A percentile compares a stretch with the other conserved stretches of the same genome.
Evolutionary conservation across 257 asterid species (phyloP).

Genomic region (Nicotiana sylvestris): DNA sequence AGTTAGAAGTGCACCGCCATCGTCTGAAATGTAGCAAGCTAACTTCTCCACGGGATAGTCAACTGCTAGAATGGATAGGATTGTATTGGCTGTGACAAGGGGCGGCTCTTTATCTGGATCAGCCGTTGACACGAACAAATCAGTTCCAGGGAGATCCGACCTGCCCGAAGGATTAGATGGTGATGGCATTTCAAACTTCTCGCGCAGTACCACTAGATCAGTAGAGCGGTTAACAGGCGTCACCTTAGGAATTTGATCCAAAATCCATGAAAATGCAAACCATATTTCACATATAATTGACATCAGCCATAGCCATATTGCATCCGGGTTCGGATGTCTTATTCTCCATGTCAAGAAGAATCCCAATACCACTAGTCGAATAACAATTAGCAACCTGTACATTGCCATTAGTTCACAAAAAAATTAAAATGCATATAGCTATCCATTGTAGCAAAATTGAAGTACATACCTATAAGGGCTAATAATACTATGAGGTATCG

Average conservation of each 20-base stretch:
- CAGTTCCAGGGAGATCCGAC: slow-evolving; percentile 38
- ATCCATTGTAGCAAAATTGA: neutral
- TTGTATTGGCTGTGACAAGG: slow-evolving; percentile 37
- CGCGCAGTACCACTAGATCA: slow-evolving; percentile 27
- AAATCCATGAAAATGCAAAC: slow-evolving; percentile 41
- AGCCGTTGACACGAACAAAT: slow-evolving; percentile 37
- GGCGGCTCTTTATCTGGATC: slow-evolving; percentile 45
- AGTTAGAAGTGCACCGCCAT: slow-evolving; percentile 40
- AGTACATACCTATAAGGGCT: slow-evolving; percentile 62
- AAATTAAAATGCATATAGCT: neutral
- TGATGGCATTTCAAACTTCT: slow-evolving; percentile 33
- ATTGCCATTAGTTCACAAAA: neutral
- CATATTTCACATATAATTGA: slow-evolving; percentile 35
- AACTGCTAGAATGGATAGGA: slow-evolving; percentile 35
- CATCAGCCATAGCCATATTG: slow-evolving; percentile 39
- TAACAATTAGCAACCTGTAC: slow-evolving; percentile 29
- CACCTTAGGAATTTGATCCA: slow-evolving; percentile 36
- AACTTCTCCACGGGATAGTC: slow-evolving; percentile 43
- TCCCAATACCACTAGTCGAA: slow-evolving; percentile 26
- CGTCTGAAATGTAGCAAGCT: slow-evolving; percentile 40
- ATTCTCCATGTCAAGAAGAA: slow-evolving; percentile 36
- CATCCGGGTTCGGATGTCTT: slow-evolving; percentile 29
- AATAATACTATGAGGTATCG: slow-evolving; percentile 52
- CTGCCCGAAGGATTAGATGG: slow-evolving; percentile 33
- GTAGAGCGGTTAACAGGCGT: slow-evolving; percentile 32